phyloP scores from a whole-genome alignment of 139 green algal genomes.

The Coccomyxa sp. region DNA sequence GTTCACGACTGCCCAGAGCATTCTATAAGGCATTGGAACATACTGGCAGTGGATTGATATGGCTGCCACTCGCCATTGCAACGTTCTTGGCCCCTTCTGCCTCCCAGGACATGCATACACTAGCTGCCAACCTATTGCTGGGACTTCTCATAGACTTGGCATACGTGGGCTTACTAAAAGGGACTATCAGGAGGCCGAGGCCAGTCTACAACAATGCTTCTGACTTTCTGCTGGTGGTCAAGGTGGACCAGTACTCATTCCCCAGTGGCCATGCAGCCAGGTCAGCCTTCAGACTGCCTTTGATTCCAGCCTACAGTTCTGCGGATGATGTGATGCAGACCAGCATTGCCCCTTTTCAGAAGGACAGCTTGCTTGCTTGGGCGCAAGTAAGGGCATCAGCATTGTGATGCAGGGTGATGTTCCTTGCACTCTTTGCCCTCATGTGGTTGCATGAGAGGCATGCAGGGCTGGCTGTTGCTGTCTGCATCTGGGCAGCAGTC shows the following conservation, averaged over 20 bases:
- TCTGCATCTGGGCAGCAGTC: conserved; percentile 24
- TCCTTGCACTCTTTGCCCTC: conserved; percentile 38
- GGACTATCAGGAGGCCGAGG: conserved; percentile 25
- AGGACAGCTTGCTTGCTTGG: not conserved
- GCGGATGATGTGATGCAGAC: not conserved
- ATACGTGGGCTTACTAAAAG: conserved; percentile 47
- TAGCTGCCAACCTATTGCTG: conserved; percentile 32
- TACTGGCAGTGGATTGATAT: conserved; percentile 47
- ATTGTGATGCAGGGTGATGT: conserved; percentile 33
- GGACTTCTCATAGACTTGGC: conserved; percentile 48
- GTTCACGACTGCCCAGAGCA: conserved; percentile 24
- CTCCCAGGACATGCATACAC: not conserved
- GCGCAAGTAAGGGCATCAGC: not conserved
- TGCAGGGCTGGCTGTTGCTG: conserved; percentile 5
- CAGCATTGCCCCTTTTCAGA: not conserved
- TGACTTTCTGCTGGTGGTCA: conserved; percentile 53
- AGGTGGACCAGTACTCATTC: conserved; percentile 58
- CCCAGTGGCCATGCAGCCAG: conserved; percentile 52
- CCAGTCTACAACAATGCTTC: conserved; percentile 49
- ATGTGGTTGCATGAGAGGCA: conserved; percentile 5
- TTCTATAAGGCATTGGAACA: conserved; percentile 43
- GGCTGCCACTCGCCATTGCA: conserved; percentile 17
- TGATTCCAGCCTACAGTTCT: not conserved
- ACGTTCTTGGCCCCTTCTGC: conserved; percentile 6
- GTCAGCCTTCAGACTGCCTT: not conserved